phyloP scores from a whole-genome alignment of 768 basidiomycete species.

The Russula brevipes region DNA sequence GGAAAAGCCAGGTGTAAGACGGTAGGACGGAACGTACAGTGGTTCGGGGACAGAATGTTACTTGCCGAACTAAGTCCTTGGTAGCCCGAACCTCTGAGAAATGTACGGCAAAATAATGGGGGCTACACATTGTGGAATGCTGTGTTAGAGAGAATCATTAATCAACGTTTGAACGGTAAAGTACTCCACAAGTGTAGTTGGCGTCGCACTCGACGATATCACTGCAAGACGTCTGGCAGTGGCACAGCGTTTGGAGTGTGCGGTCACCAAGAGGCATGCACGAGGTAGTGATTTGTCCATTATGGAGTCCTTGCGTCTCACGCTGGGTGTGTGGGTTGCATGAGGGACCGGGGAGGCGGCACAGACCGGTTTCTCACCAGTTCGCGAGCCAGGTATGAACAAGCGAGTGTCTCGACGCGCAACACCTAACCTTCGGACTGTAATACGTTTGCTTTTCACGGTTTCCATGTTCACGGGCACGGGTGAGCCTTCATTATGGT shows the following conservation, averaged over 20 bases:
- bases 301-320: too few relatives aligned
- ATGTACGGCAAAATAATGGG: too few relatives aligned
- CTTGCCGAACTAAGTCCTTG: too few relatives aligned
- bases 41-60: too few relatives aligned
- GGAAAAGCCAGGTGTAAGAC: too few relatives aligned
- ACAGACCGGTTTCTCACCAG: not conserved
- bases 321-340: not conserved
- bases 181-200: slow-evolving; percentile 6
- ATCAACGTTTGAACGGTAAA: slow-evolving; percentile 22
- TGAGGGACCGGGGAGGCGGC: not conserved
- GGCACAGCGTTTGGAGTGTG: slow-evolving; percentile 14
- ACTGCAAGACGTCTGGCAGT: slow-evolving; percentile 13
- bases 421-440: not conserved
- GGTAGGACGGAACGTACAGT: too few relatives aligned
- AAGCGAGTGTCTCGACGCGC: not conserved
- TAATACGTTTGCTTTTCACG: not conserved
- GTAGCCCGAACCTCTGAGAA: too few relatives aligned
- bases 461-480: not conserved
- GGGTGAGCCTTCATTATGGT: not conserved
- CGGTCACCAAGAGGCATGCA: not conserved
- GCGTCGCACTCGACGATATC: not conserved
- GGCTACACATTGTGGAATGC: too few relatives aligned
- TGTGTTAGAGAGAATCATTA: too few relatives aligned
- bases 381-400: not conserved
- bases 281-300: not conserved